Conservation (phyloP, 2,329 filamentous ascomycete species). For the Bipolaris victoriae region DNA sequence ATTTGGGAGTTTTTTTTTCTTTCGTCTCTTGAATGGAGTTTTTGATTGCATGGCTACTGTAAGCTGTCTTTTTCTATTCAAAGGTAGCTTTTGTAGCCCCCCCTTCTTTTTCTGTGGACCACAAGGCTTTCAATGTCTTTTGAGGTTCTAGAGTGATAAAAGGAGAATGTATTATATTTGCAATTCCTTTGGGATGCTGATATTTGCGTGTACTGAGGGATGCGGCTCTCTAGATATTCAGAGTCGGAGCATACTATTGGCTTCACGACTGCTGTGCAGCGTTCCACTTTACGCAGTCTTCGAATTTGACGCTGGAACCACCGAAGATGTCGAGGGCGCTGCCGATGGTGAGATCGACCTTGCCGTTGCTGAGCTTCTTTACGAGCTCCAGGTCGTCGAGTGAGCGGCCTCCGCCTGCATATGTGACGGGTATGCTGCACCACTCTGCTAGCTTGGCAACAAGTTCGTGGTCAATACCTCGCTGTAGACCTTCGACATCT, state of each 20-base stretch:
- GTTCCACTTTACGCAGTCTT: slow-evolving; percentile 87
- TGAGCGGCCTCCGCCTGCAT: slow-evolving; percentile 89
- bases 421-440: slow-evolving; percentile 93
- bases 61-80: slow-evolving; percentile 3
- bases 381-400: slow-evolving; percentile 84
- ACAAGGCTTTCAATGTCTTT: background rate
- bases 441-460: slow-evolving; percentile 78
- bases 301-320: slow-evolving; percentile 82
- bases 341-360: slow-evolving; percentile 92
- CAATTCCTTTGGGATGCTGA: background rate
- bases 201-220: background rate
- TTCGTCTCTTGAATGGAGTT: slow-evolving; percentile 5
- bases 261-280: slow-evolving; percentile 52
- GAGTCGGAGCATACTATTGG: background rate
- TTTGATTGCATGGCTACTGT: slow-evolving; percentile 5
- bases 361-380: slow-evolving; percentile 75
- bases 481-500: slow-evolving; percentile 92
- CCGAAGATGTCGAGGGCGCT: slow-evolving; percentile 97
- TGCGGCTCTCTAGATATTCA: background rate
- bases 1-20: background rate
- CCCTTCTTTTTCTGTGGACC: background rate
- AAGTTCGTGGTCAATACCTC: slow-evolving; percentile 85
- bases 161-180: slow-evolving; percentile 10
- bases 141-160: background rate
- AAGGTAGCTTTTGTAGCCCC: slow-evolving; percentile 1